These are phyloP conservation scores for Antitrichia curtipendula DNA, from an alignment of 225 moss, liverwort and hornwort species.

Conservation along the genomic window DNA sequence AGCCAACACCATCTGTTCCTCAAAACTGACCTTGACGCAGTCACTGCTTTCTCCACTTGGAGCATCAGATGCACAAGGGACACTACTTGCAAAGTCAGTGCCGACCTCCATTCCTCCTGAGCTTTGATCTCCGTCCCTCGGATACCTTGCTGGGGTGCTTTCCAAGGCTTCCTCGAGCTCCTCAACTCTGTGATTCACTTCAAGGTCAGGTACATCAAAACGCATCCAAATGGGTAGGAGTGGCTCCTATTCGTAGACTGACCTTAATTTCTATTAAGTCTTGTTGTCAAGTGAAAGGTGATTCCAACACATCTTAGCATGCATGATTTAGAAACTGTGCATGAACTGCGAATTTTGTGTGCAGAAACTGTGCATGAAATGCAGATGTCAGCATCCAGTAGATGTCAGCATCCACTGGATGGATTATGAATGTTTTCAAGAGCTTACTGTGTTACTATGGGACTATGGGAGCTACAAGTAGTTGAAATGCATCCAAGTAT, in stretches of 20 bases:
- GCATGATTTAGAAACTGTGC: not conserved
- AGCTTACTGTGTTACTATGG: not conserved
- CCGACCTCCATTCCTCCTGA: not conserved
- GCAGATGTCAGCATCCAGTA: no score
- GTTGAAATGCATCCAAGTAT: not conserved
- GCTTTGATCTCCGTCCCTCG: not conserved
- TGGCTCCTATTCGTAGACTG: not conserved
- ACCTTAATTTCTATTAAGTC: not conserved
- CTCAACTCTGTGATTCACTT: not conserved
- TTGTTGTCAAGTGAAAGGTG: not conserved
- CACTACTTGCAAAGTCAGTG: not conserved
- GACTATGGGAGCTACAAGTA: not conserved
- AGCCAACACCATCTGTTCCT: conserved; percentile 50
- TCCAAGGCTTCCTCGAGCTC: not conserved
- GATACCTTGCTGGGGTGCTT: not conserved
- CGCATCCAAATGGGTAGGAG: not conserved
- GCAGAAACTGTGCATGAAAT: no score
- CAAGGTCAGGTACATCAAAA: not conserved
- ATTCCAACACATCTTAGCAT: not conserved
- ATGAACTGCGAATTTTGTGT: not conserved
- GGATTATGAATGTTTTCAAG: not conserved
- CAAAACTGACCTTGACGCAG: conserved; percentile 21
- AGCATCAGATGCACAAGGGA: not conserved
- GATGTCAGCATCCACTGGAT: not conserved
- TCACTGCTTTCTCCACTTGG: conserved; percentile 11